Evolutionary conservation across 225 moss, liverwort and hornwort genomes (phyloP), one percentile per base, ranked within the genome.

Genomic region (Thuidium tamariscinum): DNA sequence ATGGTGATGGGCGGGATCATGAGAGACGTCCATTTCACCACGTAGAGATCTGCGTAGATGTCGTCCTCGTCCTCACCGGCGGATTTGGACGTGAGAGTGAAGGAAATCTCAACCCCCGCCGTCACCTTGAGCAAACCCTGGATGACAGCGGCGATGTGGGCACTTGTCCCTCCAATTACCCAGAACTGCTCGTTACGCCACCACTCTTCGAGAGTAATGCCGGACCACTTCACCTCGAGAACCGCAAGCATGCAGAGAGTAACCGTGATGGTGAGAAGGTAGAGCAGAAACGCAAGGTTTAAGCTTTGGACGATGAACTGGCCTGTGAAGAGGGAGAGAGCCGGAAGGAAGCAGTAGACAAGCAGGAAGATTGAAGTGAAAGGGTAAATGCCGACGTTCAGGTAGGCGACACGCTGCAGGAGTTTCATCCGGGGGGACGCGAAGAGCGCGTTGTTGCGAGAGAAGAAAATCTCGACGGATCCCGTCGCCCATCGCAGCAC

Each of bases 181-280:
- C 95, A 95, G 54, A 95, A 95, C 92, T 95, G 95, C 86, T 95
- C 95, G 81, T 95, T 95, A 61, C 95, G 92, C 95, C 95, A 95
- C 95, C 95, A 95, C 71, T 95, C 95, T n/a, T 95, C 94, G 34
- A 95, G 79, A 7, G 93, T 95, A 56, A 95, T 95, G 42, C 90
- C 88, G 3, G 95, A 93, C 95, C 95, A 95, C 71, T 92, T 94
- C 23, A 95, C 95, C 89, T 95, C 95, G 41, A 95, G 92, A 60
- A 95, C 17, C n/a, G 95, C 94, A 39, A 95, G 92, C 92, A 93
- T 85, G 85, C 92, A 94, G 74, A 95, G 95, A 17, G 92, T 93
- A 37, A 95, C 83, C 26, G 95, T 93, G 89, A 94, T 95, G 70
- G 49, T 80, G 75, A 95, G 94, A 57, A 95, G 90, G 86, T 95